Percentiles rank a stretch among this genome's conserved stretches.
Conservation (phyloP, 2,329 filamentous ascomycete species). For the Aspergillus versicolor region DNA sequence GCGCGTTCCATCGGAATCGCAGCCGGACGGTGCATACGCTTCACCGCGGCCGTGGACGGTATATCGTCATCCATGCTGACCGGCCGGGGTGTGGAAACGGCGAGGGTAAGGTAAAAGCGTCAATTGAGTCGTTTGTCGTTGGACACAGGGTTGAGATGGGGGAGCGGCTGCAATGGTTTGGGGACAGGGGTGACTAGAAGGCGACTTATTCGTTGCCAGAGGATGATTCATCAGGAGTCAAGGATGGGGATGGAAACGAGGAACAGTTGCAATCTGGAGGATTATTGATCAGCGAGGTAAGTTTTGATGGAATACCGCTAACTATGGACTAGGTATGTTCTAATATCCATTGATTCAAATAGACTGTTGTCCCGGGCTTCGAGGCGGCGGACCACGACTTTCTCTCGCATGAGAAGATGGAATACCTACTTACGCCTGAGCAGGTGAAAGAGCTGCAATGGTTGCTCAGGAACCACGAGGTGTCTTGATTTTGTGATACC, state of each 20-base stretch:
- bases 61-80: slow-evolving; percentile 63
- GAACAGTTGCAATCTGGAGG: slow-evolving; percentile 42
- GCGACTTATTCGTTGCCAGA: slow-evolving; percentile 59
- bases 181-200: slow-evolving; percentile 68
- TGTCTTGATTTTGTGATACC: background rate
- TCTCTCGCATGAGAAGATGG: slow-evolving; percentile 52
- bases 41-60: slow-evolving; percentile 61
- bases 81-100: slow-evolving; percentile 3
- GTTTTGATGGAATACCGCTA: slow-evolving; percentile 2
- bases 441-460: slow-evolving; percentile 49
- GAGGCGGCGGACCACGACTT: slow-evolving; percentile 69
- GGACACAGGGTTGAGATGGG: slow-evolving; percentile 57
- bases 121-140: slow-evolving; percentile 64
- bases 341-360: background rate
- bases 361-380: slow-evolving; percentile 67
- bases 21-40: slow-evolving; percentile 65
- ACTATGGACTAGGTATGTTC: too few relatives aligned
- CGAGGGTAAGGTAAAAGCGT: slow-evolving; percentile 46
- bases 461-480: slow-evolving; percentile 23
- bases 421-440: slow-evolving; percentile 53
- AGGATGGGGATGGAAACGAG: slow-evolving; percentile 16
- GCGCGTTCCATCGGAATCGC: slow-evolving; percentile 64
- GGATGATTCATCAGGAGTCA: slow-evolving; percentile 21
- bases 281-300: slow-evolving; percentile 62
- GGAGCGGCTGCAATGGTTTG: slow-evolving; percentile 67